These are phyloP conservation scores for Hortaea werneckii DNA, from an alignment of 2,329 filamentous ascomycete species.

Conservation along the genomic window DNA sequence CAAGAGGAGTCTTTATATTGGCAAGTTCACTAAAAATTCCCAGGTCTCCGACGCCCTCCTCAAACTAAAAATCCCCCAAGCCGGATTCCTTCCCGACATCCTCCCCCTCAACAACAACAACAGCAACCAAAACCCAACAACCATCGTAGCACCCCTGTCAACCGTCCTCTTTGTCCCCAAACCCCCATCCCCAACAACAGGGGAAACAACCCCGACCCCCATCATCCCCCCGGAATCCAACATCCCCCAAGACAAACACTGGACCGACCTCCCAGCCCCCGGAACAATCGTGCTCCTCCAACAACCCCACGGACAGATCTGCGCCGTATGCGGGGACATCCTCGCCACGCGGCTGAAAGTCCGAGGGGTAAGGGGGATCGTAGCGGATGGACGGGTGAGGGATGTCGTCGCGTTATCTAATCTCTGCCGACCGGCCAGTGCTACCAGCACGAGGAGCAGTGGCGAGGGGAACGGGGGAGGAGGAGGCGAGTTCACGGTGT, in stretches of 20 bases:
- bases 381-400: conserved; percentile 59
- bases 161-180: conserved; percentile 56
- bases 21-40: background rate
- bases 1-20: too few relatives aligned
- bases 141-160: conserved; percentile 44
- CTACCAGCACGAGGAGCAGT: background rate
- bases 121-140: conserved; percentile 3
- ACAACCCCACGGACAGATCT: conserved; percentile 55
- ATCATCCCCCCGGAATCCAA: conserved; percentile 28
- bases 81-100: conserved; percentile 57
- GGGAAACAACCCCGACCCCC: too few relatives aligned
- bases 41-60: conserved; percentile 64
- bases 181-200: conserved; percentile 22
- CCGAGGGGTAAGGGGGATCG: conserved; percentile 48
- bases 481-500: conserved; percentile 37
- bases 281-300: conserved; percentile 56
- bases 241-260: conserved; percentile 51
- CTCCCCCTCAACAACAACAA: conserved; percentile 15
- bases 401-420: conserved; percentile 46
- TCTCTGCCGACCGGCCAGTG: conserved; percentile 28
- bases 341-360: conserved; percentile 61
- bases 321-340: conserved; percentile 66
- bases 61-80: conserved; percentile 55
- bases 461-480: background rate
- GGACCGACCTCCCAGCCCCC: conserved; percentile 53